phyloP scores from a whole-genome alignment of 148 eudicot species.

The Diospyros kaki region DNA sequence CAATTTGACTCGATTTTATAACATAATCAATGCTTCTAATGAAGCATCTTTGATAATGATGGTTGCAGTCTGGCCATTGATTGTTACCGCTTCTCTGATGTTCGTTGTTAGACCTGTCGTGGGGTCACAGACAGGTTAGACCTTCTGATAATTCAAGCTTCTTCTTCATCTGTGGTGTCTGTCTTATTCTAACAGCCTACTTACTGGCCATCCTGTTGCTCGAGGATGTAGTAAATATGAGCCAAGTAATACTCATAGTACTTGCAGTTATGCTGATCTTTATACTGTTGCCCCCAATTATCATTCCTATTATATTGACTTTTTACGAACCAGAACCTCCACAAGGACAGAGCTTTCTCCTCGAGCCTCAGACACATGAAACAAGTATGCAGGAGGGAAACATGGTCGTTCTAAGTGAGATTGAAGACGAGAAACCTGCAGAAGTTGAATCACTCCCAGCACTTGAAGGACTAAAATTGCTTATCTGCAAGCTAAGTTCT shows the following conservation, averaged over 20 bases:
- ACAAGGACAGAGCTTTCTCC: not conserved
- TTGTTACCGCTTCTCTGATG: conserved; percentile 39
- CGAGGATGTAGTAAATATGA: conserved; percentile 9
- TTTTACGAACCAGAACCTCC: not conserved
- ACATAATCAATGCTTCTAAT: conserved; percentile 27
- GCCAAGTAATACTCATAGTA: not conserved
- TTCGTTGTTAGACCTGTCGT: conserved; percentile 41
- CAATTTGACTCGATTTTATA: conserved; percentile 40
- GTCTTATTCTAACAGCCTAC: conserved; percentile 15
- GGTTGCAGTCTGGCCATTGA: conserved; percentile 46
- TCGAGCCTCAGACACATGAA: not conserved
- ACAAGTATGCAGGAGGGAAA: not conserved
- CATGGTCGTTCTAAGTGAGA: conserved; percentile 13
- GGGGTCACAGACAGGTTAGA: conserved; percentile 15
- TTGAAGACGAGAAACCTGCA: conserved; percentile 14
- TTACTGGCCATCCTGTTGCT: conserved; percentile 5
- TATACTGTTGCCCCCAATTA: not conserved
- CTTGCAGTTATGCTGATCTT: conserved; percentile 9
- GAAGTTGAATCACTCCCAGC: conserved; percentile 13
- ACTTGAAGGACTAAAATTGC: conserved; percentile 5
- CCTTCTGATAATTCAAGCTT: conserved; percentile 10
- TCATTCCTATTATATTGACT: not conserved
- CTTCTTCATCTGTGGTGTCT: conserved; percentile 1
- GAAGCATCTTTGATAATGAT: conserved; percentile 33
- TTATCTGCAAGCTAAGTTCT: conserved; percentile 10